Base-by-base conservation (phyloP, 768 basidiomycete species). In the Tylopilus subfusipes region DNA sequence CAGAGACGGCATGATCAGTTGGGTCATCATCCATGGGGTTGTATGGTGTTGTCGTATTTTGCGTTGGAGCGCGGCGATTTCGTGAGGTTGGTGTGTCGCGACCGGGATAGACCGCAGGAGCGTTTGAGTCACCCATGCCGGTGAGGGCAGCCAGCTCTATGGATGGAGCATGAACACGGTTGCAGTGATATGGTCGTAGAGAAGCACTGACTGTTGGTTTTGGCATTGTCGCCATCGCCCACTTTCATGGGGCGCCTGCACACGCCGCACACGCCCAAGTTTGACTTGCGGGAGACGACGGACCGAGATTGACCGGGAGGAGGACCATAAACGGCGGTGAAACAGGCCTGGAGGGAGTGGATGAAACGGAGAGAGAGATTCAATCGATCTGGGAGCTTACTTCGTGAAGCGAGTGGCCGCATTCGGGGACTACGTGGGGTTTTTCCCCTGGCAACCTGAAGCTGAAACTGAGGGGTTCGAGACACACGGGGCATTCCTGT, bases 171-270 rank as follows among this genome's bases (percentile, higher is more conserved):
- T 66, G 46, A 69, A 55, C 1, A 29, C 22, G 3, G 46, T 12
- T 38, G 18, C 12, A 22, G 1, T 21, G 12, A 40, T 13, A n/a
- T 10, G 2, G 2, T 3, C 38, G 45, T 57, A 16, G 25, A 45
- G 19, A 36, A n/a, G 27, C 10, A 74, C 78, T 75, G 75, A 97
- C 96, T 98, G 77, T 95, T 96, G 31, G 82, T 92, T 50, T 82
- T 82, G 55, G 85, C 84, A 11, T 83, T 82, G 63, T 92, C 90
- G 24, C 89, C 88, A 54, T 96, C 93, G 22, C 87, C 88, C 16
- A 99, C 81, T 66, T 93, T 93, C 97, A 99, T 98, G 18, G 94
- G 94, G 30, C 94, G 81, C 62, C 97, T 80, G 68, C 97, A 99
- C 3, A 98, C 93, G 36, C 97, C 97, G 62, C 97, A 99, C 18